A percentile compares a stretch with the other conserved stretches of the same genome.
phyloP scores from a whole-genome alignment of 805 yeast species.

The Pichia kluyveri region DNA sequence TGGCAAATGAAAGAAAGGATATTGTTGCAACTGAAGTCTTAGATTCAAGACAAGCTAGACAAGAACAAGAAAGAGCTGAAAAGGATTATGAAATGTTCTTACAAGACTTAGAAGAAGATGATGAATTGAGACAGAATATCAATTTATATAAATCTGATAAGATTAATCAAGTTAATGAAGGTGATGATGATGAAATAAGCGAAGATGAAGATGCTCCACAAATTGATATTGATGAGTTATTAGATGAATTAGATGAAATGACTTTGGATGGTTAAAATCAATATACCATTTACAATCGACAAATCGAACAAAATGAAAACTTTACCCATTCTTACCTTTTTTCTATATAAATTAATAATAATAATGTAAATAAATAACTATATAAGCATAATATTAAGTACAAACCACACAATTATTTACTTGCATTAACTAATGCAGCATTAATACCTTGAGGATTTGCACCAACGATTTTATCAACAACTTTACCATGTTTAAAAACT shows the following conservation, averaged over 20 bases:
- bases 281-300: not conserved
- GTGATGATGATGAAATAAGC: constrained; percentile 33
- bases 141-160: constrained; percentile 70
- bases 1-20: constrained; percentile 93
- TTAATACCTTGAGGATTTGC: constrained; percentile 41
- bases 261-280: constrained; percentile 52
- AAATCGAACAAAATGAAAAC: not conserved
- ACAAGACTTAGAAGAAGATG: constrained; percentile 96
- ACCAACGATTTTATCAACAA: constrained; percentile 52
- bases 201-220: constrained; percentile 78
- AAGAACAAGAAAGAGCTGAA: constrained; percentile 87
- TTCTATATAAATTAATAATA: not conserved
- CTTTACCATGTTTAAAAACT: constrained; percentile 50
- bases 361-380: not conserved
- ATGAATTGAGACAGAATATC: constrained; percentile 83
- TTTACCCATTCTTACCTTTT: not conserved
- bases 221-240: constrained; percentile 81
- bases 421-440: constrained; percentile 11
- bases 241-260: constrained; percentile 94
- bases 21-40: constrained; percentile 46
- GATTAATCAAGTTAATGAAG: constrained; percentile 14
- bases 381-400: not conserved
- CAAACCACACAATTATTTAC: not conserved
- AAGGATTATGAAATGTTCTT: constrained; percentile 91
- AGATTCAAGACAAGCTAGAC: constrained; percentile 64